Evolutionary conservation across 805 yeast species (phyloP).

Genomic region (Isabelozyma rhagii): DNA sequence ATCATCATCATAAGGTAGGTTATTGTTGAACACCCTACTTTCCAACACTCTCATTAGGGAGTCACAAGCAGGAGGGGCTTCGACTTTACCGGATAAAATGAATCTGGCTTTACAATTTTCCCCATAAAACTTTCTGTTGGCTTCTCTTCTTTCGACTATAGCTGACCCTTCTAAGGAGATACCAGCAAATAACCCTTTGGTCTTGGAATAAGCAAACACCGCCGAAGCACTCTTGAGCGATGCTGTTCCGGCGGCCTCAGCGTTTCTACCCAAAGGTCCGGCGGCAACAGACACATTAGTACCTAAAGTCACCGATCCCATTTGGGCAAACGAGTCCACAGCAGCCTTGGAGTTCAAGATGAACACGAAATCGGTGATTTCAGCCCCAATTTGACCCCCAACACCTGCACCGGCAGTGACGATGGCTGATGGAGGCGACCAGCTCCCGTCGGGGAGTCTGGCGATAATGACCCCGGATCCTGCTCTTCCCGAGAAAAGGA

Average conservation of each 20-base stretch:
- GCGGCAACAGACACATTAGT: slow-evolving; percentile 95
- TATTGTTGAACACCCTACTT: slow-evolving; percentile 72
- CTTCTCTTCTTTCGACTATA: slow-evolving; percentile 94
- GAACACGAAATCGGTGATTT: slow-evolving; percentile 92
- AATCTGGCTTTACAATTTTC: slow-evolving; percentile 80
- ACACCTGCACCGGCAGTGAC: slow-evolving; percentile 98
- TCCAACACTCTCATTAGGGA: slow-evolving; percentile 82
- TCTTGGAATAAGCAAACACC: slow-evolving; percentile 88
- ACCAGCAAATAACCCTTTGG: slow-evolving; percentile 96
- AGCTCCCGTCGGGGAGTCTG: slow-evolving; percentile 86
- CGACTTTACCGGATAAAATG: slow-evolving; percentile 83
- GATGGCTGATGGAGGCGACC: slow-evolving; percentile 98
- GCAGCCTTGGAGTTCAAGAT: slow-evolving; percentile 85
- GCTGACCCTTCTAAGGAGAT: slow-evolving; percentile 96
- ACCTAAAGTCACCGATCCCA: slow-evolving; percentile 92
- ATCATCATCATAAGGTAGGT: slow-evolving; percentile 45
- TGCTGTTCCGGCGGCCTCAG: slow-evolving; percentile 96
- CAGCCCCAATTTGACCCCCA: slow-evolving; percentile 97
- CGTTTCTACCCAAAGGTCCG: slow-evolving; percentile 95
- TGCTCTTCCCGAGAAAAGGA: slow-evolving; percentile 92
- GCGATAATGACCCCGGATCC: slow-evolving; percentile 97
- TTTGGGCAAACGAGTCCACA: slow-evolving; percentile 89
- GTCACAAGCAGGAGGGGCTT: slow-evolving; percentile 89
- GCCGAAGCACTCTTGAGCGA: slow-evolving; percentile 85
- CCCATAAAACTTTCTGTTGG: slow-evolving; percentile 93